These are phyloP conservation scores for Myxozyma mucilagina DNA, from an alignment of 805 yeast genomes.

Conservation along the genomic window DNA sequence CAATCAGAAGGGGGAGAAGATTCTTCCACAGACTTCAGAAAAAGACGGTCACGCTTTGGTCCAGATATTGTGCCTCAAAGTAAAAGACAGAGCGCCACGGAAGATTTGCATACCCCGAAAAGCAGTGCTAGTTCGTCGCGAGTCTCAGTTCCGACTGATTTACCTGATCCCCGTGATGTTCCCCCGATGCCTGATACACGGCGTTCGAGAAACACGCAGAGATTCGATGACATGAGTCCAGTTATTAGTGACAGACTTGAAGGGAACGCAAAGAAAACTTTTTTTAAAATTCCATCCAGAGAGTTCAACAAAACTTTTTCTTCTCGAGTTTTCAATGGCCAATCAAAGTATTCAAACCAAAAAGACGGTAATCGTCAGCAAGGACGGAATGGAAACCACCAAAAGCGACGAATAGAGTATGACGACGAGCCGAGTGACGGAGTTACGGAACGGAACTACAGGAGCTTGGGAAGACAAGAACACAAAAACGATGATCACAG, in stretches of 20 bases:
- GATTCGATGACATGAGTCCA: neutral
- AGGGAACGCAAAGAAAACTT: constrained; percentile 21
- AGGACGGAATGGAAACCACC: neutral
- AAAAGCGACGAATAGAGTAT: neutral
- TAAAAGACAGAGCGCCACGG: neutral
- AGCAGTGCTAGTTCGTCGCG: neutral
- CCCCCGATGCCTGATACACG: neutral
- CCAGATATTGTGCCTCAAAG: constrained; percentile 11
- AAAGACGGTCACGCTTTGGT: constrained; percentile 13
- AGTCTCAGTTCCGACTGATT: neutral
- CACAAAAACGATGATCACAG: neutral
- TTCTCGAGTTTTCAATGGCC: neutral
- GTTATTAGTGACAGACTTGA: neutral
- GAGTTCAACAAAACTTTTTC: neutral
- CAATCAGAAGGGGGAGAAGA: neutral
- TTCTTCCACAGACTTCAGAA: neutral
- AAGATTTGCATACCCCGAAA: neutral
- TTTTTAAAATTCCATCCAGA: constrained; percentile 26
- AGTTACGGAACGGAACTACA: neutral
- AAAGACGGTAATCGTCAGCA: neutral
- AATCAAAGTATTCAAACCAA: neutral
- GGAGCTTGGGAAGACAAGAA: neutral
- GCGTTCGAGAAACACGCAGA: neutral
- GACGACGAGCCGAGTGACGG: neutral
- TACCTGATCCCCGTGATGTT: constrained; percentile 4